These are phyloP conservation scores for Brassica carinata DNA, from an alignment of 345 rosid genomes.

Conservation along the genomic window DNA sequence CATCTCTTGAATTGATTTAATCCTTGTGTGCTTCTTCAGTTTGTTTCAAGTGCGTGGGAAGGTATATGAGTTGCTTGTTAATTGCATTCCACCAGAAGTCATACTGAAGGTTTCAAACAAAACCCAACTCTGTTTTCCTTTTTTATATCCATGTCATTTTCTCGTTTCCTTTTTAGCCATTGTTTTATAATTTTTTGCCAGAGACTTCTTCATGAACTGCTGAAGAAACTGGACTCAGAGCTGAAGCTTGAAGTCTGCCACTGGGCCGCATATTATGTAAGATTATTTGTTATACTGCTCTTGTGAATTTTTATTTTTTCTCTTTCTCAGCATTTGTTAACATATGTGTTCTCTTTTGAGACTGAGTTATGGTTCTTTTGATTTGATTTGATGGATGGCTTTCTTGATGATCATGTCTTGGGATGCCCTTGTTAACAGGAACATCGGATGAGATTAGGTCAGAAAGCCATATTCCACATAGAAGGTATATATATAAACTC, in stretches of 20 bases:
- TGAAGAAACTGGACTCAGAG: constrained; percentile 88
- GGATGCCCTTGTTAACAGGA: constrained; percentile 52
- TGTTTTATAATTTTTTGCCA: constrained; percentile 38
- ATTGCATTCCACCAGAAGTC: constrained; percentile 88
- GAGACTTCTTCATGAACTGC: constrained; percentile 77
- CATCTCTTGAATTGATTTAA: neutral
- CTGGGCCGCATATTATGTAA: constrained; percentile 98
- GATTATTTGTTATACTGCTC: constrained; percentile 24
- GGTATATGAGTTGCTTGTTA: constrained; percentile 77
- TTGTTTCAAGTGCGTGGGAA: constrained; percentile 90
- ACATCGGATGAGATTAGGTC: constrained; percentile 81
- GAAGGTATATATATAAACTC: constrained; percentile 58
- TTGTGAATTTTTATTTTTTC: neutral
- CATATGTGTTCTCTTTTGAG: neutral
- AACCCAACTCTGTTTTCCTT: neutral
- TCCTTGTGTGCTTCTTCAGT: constrained; percentile 46
- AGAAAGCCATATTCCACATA: constrained; percentile 90
- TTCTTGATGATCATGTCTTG: constrained; percentile 14
- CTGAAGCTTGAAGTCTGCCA: constrained; percentile 92
- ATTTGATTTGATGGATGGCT: constrained; percentile 26
- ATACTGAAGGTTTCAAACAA: constrained; percentile 64
- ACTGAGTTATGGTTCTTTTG: neutral
- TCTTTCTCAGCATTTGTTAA: neutral
- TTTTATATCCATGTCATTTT: neutral
- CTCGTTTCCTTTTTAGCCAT: constrained; percentile 12